Percentiles rank a stretch among this genome's conserved stretches.
phyloP scores from a whole-genome alignment of 164 flowering plant genomes.

The Dillenia turbinata region DNA sequence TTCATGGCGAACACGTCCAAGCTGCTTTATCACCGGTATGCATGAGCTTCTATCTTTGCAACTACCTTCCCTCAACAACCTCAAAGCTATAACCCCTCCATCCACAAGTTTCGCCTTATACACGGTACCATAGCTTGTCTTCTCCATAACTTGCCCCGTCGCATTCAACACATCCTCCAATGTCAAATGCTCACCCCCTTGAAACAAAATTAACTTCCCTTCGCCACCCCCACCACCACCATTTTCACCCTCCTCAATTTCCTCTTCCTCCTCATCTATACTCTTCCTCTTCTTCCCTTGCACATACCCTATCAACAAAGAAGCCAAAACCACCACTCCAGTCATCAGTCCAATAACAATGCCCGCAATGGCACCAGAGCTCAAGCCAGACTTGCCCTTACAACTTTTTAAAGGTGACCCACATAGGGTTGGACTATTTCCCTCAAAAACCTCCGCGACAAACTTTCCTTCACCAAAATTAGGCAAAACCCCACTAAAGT shows the following conservation, averaged over 20 bases:
- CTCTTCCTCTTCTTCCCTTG: conserved; percentile 72
- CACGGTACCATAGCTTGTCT: conserved; percentile 89
- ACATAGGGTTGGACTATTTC: conserved; percentile 66
- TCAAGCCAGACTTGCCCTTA: conserved; percentile 49
- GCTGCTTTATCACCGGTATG: conserved; percentile 71
- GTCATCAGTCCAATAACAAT: conserved; percentile 89
- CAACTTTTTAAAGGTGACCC: conserved; percentile 69
- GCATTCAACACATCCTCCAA: conserved; percentile 95
- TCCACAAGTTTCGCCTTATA: conserved; percentile 94
- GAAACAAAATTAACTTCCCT: conserved; percentile 77
- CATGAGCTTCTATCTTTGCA: conserved; percentile 80
- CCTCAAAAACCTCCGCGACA: conserved; percentile 62
- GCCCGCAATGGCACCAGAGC: conserved; percentile 87
- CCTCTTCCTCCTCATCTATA: conserved; percentile 47
- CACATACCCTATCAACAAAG: conserved; percentile 73
- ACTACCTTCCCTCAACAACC: conserved; percentile 90
- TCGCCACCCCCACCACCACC: conserved; percentile 47
- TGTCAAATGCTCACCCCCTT: conserved; percentile 94
- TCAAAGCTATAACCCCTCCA: conserved; percentile 88
- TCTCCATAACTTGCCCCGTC: conserved; percentile 98
- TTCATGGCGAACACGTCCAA: conserved; percentile 85
- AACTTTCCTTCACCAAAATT: conserved; percentile 48
- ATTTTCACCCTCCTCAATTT: conserved; percentile 50
- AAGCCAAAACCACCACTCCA: conserved; percentile 73
- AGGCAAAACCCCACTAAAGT: conserved; percentile 79